Base-by-base conservation (phyloP, 495 filamentous ascomycete genomes). In the Hypoxylon fragiforme region DNA sequence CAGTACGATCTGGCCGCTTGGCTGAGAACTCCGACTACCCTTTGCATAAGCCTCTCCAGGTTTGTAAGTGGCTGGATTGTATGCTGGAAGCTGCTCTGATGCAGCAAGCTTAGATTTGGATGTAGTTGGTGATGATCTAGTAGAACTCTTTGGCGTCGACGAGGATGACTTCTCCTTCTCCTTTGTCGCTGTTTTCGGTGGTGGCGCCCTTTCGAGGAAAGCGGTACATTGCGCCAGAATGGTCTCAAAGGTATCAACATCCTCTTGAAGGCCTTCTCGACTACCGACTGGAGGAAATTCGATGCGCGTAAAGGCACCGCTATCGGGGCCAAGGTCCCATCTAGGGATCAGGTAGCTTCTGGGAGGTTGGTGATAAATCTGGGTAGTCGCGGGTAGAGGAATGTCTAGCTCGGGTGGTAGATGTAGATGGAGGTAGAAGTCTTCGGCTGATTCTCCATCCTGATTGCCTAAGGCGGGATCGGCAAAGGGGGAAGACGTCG, bases 161-260 rank as follows among this genome's bases (percentile, higher is more conserved):
- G 76, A 73, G 0, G 82, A 73, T 0, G 78, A 68, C 18, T 77
- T 70, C 13, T 81, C 78, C 24, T 82, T 81, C 55, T 88, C 86
- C 46, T 76, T 73, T 47, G 57, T 71, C 19, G 65, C 52, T 21
- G 50, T 57, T 50, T 76, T 79, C 2, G 87, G 80, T 2, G 83
- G 77, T 16, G 84, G 74, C 4, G 87, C 84, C 28, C 89, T 82
- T 63, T 96, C 91, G 7, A 92, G 79, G 68, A 97, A 97, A 0
- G 91, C 91, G 9, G 91, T 97, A 67, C 91, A 97, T 71, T 97
- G 91, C 20, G 91, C 91, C 31, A 97, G 78, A 46, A 97, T 97
- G 2, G 91, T 96, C 75, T 97, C 91, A 64, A 97, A 97, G 0
- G 91, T 97, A 68, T 97, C 91, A 19, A 96, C 78, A 69, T 97